Conservation (phyloP, 2,329 filamentous ascomycete genomes). For the Trichophaea hybrida region DNA sequence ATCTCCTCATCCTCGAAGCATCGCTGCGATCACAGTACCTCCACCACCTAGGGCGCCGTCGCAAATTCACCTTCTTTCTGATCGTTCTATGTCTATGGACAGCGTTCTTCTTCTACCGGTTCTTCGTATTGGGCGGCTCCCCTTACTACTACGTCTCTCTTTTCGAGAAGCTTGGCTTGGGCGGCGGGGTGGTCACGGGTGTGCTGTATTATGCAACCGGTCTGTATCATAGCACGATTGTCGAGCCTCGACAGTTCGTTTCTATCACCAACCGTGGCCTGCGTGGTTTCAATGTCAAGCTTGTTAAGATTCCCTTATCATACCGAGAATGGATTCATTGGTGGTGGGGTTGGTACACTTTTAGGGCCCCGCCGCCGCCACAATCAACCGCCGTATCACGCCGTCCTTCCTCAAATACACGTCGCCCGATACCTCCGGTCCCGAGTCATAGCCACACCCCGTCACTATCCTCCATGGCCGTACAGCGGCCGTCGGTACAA, state of each 20-base stretch:
- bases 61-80: slow-evolving; percentile 88
- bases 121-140: slow-evolving; percentile 83
- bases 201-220: slow-evolving; percentile 86
- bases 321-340: slow-evolving; percentile 68
- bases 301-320: slow-evolving; percentile 70
- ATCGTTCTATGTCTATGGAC: slow-evolving; percentile 68
- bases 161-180: slow-evolving; percentile 71
- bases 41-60: slow-evolving; percentile 68
- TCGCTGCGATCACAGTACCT: slow-evolving; percentile 88
- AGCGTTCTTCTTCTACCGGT: slow-evolving; percentile 68
- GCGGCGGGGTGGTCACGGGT: slow-evolving; percentile 76
- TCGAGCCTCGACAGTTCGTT: slow-evolving; percentile 89
- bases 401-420: slow-evolving; percentile 3
- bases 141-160: slow-evolving; percentile 51
- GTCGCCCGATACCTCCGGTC: slow-evolving; percentile 7
- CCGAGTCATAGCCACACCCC: slow-evolving; percentile 4
- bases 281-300: slow-evolving; percentile 86
- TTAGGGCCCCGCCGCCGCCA: slow-evolving; percentile 30
- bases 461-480: slow-evolving; percentile 5
- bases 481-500: slow-evolving; percentile 32
- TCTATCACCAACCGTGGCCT: slow-evolving; percentile 77
- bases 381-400: background rate
- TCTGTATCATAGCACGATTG: slow-evolving; percentile 87
- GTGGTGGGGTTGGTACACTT: slow-evolving; percentile 63
- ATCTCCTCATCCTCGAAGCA: slow-evolving; percentile 90